Evolutionary conservation across 192 early-diverging fungal genomes (phyloP).

Genomic region (Backusella sp.): DNA sequence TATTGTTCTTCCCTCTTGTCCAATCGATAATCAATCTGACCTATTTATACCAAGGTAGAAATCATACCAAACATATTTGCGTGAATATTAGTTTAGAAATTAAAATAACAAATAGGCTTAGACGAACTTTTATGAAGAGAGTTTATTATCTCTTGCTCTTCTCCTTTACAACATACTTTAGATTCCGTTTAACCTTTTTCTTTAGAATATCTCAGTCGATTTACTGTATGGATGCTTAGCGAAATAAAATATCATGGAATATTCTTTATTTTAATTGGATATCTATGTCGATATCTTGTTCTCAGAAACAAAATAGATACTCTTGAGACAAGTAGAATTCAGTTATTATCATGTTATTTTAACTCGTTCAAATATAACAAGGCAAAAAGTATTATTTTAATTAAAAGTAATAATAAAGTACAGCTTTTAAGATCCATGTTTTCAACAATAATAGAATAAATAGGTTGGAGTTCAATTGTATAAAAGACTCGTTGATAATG

Average conservation of each 20-base stretch:
- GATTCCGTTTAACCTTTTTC: neutral
- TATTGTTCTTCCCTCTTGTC: neutral
- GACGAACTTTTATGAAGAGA: too few relatives aligned
- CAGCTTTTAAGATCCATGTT: neutral
- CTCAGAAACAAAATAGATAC: too few relatives aligned
- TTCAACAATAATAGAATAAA: neutral
- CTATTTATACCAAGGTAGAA: neutral
- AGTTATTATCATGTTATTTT: too few relatives aligned
- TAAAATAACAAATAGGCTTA: too few relatives aligned
- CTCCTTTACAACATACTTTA: neutral
- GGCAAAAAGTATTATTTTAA: too few relatives aligned
- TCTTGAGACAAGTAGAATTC: too few relatives aligned
- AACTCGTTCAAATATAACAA: too few relatives aligned
- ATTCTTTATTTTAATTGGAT: neutral
- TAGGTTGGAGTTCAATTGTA: neutral
- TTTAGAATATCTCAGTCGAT: neutral
- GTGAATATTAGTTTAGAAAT: too few relatives aligned
- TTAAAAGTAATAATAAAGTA: too few relatives aligned
- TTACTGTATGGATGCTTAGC: neutral
- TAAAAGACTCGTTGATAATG: too few relatives aligned
- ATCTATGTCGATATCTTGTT: too few relatives aligned
- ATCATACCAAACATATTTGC: too few relatives aligned
- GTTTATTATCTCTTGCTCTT: neutral
- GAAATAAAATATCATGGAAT: neutral
- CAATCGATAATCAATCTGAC: neutral